phyloP scores from a whole-genome alignment of 1,284 basidiomycete species.

The Fomitopsis betulina region DNA sequence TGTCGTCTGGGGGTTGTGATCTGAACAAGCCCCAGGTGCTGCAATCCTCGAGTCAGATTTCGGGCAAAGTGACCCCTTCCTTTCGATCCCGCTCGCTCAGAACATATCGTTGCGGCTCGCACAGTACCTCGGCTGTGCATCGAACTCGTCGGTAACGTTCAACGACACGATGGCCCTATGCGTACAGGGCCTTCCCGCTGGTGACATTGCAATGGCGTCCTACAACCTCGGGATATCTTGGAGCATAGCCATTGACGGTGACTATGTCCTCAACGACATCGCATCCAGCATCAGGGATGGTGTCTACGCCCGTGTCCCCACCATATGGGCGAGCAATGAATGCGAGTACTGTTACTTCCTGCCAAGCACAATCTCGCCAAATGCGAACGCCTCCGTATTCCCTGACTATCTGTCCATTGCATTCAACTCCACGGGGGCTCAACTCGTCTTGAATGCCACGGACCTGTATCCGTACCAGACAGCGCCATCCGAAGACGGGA shows the following conservation, averaged over 20 bases:
- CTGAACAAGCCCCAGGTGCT: constrained; percentile 3
- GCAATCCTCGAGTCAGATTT: constrained; percentile 12
- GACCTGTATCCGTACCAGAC: constrained; percentile 10
- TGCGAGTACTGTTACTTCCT: constrained; percentile 14
- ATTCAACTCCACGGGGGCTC: constrained; percentile 8
- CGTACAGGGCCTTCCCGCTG: constrained; percentile 3
- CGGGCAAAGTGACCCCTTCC: constrained; percentile 5
- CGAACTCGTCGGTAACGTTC: constrained; percentile 6
- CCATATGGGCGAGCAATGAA: constrained; percentile 11
- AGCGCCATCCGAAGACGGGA: constrained; percentile 8
- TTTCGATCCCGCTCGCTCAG: constrained; percentile 2
- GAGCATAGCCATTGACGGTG: constrained; percentile 9
- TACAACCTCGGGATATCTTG: constrained; percentile 9
- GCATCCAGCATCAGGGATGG: constrained; percentile 11
- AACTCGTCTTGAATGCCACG: constrained; percentile 5
- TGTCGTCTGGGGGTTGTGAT: background rate
- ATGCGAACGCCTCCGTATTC: constrained; percentile 8
- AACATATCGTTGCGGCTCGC: constrained; percentile 7
- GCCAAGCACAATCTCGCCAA: constrained; percentile 6
- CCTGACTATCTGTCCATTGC: constrained; percentile 6
- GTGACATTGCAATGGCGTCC: constrained; percentile 5
- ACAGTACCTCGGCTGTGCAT: constrained; percentile 8
- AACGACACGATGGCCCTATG: constrained; percentile 7
- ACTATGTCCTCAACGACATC: constrained; percentile 11
- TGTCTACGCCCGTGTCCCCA: constrained; percentile 10